These are phyloP conservation scores for Phalaenopsis aphrodite DNA, from an alignment of 106 monocot species.

Conservation along the genomic window DNA sequence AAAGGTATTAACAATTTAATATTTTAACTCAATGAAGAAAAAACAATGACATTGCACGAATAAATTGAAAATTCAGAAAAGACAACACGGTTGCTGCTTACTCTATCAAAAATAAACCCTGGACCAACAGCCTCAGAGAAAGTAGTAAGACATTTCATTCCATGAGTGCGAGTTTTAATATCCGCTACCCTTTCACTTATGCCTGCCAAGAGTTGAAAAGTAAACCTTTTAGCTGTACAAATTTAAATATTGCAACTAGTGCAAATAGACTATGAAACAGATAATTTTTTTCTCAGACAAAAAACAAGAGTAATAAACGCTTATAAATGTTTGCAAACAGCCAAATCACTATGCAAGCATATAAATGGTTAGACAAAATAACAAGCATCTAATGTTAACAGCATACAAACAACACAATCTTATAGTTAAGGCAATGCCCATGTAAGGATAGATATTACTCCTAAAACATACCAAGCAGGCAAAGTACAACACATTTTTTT, in stretches of 20 bases:
- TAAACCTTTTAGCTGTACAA: neutral
- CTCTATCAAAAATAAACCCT: slow-evolving; percentile 91
- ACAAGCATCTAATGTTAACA: neutral
- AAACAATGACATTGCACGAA: neutral
- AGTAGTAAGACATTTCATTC: slow-evolving; percentile 96
- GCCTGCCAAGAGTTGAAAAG: slow-evolving; percentile 28
- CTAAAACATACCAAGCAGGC: slow-evolving; percentile 52
- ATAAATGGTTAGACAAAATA: neutral
- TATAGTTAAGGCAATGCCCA: neutral
- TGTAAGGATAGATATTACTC: neutral
- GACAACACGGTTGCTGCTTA: slow-evolving; percentile 19
- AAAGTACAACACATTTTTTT: slow-evolving; percentile 87
- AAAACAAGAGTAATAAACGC: neutral
- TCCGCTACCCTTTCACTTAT: slow-evolving; percentile 93
- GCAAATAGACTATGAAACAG: neutral
- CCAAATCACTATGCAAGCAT: neutral
- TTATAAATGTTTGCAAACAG: neutral
- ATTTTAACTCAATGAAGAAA: neutral
- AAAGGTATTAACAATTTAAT: neutral
- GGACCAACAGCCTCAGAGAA: slow-evolving; percentile 98
- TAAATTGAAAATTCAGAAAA: slow-evolving; percentile 5
- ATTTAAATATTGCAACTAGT: neutral
- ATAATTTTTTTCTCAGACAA: neutral
- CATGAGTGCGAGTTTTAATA: slow-evolving; percentile 89
- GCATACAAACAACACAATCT: neutral